Evolutionary conservation across 371 early-diverging fungal species (phyloP), one percentile per base, ranked within the genome.

Genomic region (Rhizopus stolonifer): DNA sequence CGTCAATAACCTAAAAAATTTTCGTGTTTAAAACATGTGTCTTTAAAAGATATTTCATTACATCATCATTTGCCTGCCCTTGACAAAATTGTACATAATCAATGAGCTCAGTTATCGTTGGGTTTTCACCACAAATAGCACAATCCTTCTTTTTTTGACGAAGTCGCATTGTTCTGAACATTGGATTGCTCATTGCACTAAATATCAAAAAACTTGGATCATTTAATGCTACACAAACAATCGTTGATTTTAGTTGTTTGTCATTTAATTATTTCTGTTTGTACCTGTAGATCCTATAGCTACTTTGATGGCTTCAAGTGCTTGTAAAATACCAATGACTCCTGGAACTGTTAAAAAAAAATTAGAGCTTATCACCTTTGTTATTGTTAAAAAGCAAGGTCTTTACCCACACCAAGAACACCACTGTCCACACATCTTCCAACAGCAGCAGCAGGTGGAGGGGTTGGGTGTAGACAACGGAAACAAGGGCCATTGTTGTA

Each of bases 391-490:
- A 21, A 2, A 43, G 24, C 14, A 8, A 40, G 22, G 38, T 42
- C 62, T 55, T 72, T n/a, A 79, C 86, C 81, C 14, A 91, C 91
- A 31, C 99, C 99, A 34, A 99, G 70, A 7, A 99, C 98, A n/a
- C 99, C 99, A n/a, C 89, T 91, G 61, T 96, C 96, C 11, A 88
- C 82, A 71, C 99, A 99, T 65, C 85, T 93, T 14, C 87, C 84
- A 23, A 95, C 90, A 11, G 92, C 81, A 42, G 89, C 92, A 1
- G 92, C 74, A 5, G 95, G 92, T 7, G 96, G 94, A 14, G 93
- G 95, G 14, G 64, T 82, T 3, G 99, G 98, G 72, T 94, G 98
- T 45, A 99, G 65, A 68, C 99, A 99, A 40, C 99, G 85, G 68
- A 98, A 99, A 77, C 99, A 99, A 10, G 98, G 95, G 1, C 95